Base-by-base conservation (phyloP, 495 filamentous ascomycete species). In the Tuber calosporum region DNA sequence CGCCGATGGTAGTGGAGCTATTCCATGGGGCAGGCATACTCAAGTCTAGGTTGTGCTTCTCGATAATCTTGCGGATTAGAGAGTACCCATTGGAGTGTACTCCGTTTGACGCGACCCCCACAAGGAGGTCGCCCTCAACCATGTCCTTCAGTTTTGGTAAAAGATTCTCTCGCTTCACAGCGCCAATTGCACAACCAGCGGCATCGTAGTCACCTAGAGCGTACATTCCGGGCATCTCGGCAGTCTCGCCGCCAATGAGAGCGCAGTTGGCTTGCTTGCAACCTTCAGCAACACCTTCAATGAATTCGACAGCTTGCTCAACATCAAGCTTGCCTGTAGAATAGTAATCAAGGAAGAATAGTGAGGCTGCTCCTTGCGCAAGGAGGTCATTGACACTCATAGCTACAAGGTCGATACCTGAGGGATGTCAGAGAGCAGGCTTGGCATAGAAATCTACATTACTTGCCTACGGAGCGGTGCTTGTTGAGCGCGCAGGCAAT, bases 321-420 rank as follows among this genome's bases (percentile, higher is more conserved):
- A 93, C 89, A 76, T 95, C 88, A 36, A 98, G 88, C 81, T 90
- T 90, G 80, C 90, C 90, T 84, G 92, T 97, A 67, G 92, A 93
- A 86, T 93, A 97, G 86, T 93, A 96, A 85, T 98, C 95, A 69
- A 97, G 89, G 87, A 99, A 97, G 85, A 93, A 93, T 80, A 97
- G 86, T 15, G 95, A 92, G 81, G 94, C 90, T 1, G 95, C 95
- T 69, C 95, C 95, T 83, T 97, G 93, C 20, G 97, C 95, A 66
- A 98, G 89, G 0, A 98, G 87, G 83, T 98, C 95, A 83, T 99
- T 98, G 81, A 97, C 95, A 82, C 96, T 96, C 96, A 98, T 98
- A 75, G 95, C 95, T 2, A 98, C 96, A 19, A 99, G 87, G 82
- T 99, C 95, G 79, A 98, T 92, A 75, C 92, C 69, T 71, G 43